Conservation (phyloP, 805 yeast species). For the Deakozyma indianensis region DNA sequence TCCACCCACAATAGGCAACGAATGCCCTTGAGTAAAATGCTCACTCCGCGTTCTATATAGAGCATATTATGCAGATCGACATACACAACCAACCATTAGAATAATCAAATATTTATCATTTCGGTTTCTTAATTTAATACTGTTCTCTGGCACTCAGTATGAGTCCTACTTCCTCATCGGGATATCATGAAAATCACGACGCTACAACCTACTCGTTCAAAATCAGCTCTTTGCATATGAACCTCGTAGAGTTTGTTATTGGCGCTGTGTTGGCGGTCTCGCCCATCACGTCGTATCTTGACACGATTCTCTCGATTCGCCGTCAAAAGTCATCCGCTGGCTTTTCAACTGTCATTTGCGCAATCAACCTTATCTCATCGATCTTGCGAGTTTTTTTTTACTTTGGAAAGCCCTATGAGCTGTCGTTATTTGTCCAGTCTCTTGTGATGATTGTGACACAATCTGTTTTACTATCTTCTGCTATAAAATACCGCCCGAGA, state of each 20-base stretch:
- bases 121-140: too few relatives aligned
- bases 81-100: too few relatives aligned
- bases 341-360: conserved; percentile 84
- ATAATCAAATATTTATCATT: too few relatives aligned
- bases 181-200: too few relatives aligned
- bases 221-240: too few relatives aligned
- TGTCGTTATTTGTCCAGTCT: conserved; percentile 65
- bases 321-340: conserved; percentile 55
- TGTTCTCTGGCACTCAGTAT: too few relatives aligned
- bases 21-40: too few relatives aligned
- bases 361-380: conserved; percentile 73
- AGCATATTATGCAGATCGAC: too few relatives aligned
- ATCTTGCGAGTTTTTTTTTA: conserved; percentile 63
- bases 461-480: conserved; percentile 43
- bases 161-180: too few relatives aligned
- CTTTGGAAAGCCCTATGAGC: conserved; percentile 66
- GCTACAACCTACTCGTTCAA: too few relatives aligned
- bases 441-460: conserved; percentile 79
- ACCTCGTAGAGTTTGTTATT: conserved; percentile 22
- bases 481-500: conserved; percentile 26
- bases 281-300: conserved; percentile 77
- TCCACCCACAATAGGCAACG: too few relatives aligned
- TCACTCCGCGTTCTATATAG: too few relatives aligned
- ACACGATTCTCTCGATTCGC: conserved; percentile 60
- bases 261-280: conserved; percentile 62